Conservation (phyloP, 805 yeast species). For the Lachancea sp. region DNA sequence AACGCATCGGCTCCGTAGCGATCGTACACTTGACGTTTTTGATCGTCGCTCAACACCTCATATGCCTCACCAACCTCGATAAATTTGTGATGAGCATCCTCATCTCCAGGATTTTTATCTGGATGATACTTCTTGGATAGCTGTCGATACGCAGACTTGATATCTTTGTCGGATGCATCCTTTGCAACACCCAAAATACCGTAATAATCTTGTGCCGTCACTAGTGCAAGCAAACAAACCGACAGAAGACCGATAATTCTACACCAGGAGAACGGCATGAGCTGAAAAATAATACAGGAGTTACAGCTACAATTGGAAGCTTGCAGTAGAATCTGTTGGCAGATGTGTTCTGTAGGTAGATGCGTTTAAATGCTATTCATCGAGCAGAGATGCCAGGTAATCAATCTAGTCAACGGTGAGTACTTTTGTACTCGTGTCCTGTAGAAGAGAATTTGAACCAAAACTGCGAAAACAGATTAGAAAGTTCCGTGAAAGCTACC, state of each 20-base stretch:
- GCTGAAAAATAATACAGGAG: background rate
- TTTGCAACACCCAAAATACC: slow-evolving; percentile 60
- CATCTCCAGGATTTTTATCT: slow-evolving; percentile 81
- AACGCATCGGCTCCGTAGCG: slow-evolving; percentile 71
- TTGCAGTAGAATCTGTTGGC: background rate
- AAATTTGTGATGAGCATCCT: slow-evolving; percentile 77
- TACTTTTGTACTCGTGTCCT: background rate
- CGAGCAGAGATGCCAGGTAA: background rate
- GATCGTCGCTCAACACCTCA: slow-evolving; percentile 69
- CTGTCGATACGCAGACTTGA: slow-evolving; percentile 77
- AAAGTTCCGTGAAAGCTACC: too few relatives aligned
- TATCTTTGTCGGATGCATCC: slow-evolving; percentile 70
- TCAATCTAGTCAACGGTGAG: background rate
- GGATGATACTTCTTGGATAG: slow-evolving; percentile 87
- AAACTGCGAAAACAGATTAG: too few relatives aligned
- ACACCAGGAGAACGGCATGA: slow-evolving; percentile 7
- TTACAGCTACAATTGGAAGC: background rate
- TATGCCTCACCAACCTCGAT: slow-evolving; percentile 92
- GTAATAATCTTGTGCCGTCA: slow-evolving; percentile 43
- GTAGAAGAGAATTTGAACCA: too few relatives aligned
- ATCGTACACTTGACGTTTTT: slow-evolving; percentile 65
- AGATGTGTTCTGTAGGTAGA: background rate
- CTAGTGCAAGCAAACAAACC: slow-evolving; percentile 12
- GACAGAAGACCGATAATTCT: slow-evolving; percentile 7
- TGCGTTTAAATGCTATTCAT: background rate